phyloP scores from a whole-genome alignment of 1,284 basidiomycete genomes.

The Sparassis latifolia region DNA sequence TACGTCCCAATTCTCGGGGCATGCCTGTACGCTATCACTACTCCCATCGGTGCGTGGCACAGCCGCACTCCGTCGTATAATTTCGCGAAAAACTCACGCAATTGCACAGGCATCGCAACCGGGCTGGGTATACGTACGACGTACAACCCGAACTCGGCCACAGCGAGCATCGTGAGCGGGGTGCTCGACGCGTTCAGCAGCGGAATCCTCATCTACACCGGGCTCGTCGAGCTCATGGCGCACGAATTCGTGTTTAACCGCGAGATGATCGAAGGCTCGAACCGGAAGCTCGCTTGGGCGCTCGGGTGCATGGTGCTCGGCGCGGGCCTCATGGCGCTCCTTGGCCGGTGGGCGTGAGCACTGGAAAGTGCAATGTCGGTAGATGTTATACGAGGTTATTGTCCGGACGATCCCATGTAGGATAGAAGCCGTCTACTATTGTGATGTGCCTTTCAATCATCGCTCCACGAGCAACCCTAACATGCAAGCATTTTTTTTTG shows the following conservation, averaged over 20 bases:
- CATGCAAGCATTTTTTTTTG: too few species aligned
- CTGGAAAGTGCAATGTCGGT: not conserved
- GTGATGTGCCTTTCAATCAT: too few species aligned
- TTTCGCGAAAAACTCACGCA: too few species aligned
- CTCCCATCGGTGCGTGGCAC: constrained; percentile 52
- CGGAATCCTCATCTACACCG: constrained; percentile 90
- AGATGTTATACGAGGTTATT: too few species aligned
- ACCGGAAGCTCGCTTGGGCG: constrained; percentile 60
- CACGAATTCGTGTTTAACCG: constrained; percentile 91
- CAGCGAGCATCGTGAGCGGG: constrained; percentile 77
- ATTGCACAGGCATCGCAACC: constrained; percentile 48
- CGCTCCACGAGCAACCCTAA: too few species aligned
- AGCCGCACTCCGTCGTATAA: not conserved
- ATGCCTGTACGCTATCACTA: constrained; percentile 71
- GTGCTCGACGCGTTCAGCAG: constrained; percentile 81
- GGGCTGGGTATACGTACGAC: constrained; percentile 79
- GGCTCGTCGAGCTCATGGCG: constrained; percentile 85
- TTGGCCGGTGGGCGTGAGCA: constrained; percentile 76
- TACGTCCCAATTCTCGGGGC: constrained; percentile 66
- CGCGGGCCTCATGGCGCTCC: constrained; percentile 77
- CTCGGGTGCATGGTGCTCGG: constrained; percentile 72
- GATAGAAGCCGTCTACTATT: too few species aligned
- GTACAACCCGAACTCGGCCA: constrained; percentile 77
- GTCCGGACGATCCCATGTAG: too few species aligned
- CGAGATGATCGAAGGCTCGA: constrained; percentile 69